Evolutionary conservation across 2,329 filamentous ascomycete species (phyloP), one percentile per base, ranked within the genome.

Genomic region (Aureobasidium vineae): DNA sequence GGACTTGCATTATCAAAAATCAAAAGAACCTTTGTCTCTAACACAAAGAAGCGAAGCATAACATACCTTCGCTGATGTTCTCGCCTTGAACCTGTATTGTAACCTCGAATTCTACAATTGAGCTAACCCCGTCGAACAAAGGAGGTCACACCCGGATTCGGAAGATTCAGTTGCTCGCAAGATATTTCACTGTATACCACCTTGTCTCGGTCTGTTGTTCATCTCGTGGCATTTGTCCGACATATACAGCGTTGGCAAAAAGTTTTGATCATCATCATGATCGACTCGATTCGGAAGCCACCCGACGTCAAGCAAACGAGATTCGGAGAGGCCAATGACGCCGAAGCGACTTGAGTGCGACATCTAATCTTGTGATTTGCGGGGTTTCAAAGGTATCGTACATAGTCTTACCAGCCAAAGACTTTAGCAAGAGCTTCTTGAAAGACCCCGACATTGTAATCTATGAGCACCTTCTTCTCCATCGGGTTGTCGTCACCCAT

Each of bases 381-480:
- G 15, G 4, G 5, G 10, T 36, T 26, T 2, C 16, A n/a, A n/a
- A 3, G 33, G 5, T 63, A 40, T 50, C 4, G 8, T 49, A 63
- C 60, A 63, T 13, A 33, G 5, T 26, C 49, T 61, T 28, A 66
- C 67, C 6, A 69, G 36, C 75, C 82, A 73, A 95, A 95, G 69
- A 95, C 91, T 74, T 92, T 87, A 45, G 87, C 86, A 73, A 96
- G 77, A 0, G 91, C 91, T 72, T 90, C 87, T 59, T 93, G 90
- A 38, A 93, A 89, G 0, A 91, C 88, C 72, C 91, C 89, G 2
- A 94, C 90, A 72, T 96, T 95, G 85, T 94, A 92, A 72, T 92
- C 92, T 69, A 96, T 90, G 69, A 93, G 80, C 4, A 90, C 89
- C 81, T 94, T 91, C 80, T 90, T 91, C 74, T 92, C 89, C 71